Base-by-base conservation (phyloP, 805 yeast species). In the Torulaspora quercuum region DNA sequence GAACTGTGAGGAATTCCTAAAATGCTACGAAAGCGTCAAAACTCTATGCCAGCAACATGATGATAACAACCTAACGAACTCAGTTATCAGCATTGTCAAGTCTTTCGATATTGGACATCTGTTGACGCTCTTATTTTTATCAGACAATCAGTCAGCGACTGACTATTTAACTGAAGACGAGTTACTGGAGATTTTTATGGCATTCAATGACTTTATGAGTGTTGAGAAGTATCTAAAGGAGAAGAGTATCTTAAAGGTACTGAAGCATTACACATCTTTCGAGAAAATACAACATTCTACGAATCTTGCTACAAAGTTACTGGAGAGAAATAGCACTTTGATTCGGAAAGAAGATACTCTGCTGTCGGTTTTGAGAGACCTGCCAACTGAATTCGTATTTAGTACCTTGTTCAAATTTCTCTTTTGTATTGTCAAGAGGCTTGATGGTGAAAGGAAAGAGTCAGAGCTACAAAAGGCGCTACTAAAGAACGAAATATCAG, bases 141-240 rank as follows among this genome's bases (percentile, higher is more conserved):
- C 43, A 2, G 39, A 37, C 6, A 35, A 29, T 21, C 33, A 32
- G 7, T 33, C 25, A 7, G 30, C 29, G 10, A 30, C 30, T 6
- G 22, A 26, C 6, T 14, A 22, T 9, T 23, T 42, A 20, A 16
- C 44, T 11, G 8, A 25, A 11, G 39, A 39, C 6, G 41, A 45
- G 14, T 29, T 44, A 15, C 42, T 56, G 8, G 42, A 50, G 2
- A 35, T 46, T 10, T 45, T 37, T 10, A 18, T 52, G 30, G 28
- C 47, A 7, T 45, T 42, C 34, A 53, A 53, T 42, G 63, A 57
- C 39, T 59, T 54, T 32, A 28, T 38, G 12, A 44, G 44, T 7
- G 42, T 59, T 6, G 61, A 59, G 24, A 25, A 22, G 13, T 38
- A 15, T 2, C 22, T 49, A 1, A 45, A 21, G 5, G 23, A 37